phyloP scores from a whole-genome alignment of 495 filamentous ascomycete genomes.

The Aspergillus bertholletiae region DNA sequence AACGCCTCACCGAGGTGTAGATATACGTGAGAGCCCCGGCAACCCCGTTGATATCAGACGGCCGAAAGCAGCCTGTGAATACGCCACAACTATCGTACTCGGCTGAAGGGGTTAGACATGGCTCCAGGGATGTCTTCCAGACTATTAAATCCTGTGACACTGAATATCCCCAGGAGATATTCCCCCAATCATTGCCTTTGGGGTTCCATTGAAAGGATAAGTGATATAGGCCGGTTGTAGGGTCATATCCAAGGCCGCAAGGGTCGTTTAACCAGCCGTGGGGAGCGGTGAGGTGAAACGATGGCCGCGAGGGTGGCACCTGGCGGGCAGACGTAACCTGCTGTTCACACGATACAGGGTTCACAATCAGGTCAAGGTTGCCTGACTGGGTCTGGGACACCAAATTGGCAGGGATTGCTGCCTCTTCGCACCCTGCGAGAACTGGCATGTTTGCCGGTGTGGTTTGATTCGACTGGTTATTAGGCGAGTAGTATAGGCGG shows the following conservation, averaged over 20 bases:
- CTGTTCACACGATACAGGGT: not conserved
- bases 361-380: not conserved
- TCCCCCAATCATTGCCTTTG: conserved; percentile 40
- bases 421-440: not conserved
- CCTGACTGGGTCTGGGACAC: not conserved
- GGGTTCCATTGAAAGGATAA: conserved; percentile 49
- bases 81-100: conserved; percentile 49
- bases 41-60: conserved; percentile 39
- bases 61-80: conserved; percentile 49
- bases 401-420: not conserved
- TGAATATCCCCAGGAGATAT: conserved; percentile 44
- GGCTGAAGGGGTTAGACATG: conserved; percentile 31
- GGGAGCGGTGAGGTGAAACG: conserved; percentile 48
- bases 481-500: not conserved
- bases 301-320: conserved; percentile 30
- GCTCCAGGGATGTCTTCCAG: conserved; percentile 35
- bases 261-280: conserved; percentile 58
- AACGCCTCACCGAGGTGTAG: conserved; percentile 49
- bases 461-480: not conserved
- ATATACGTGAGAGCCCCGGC: conserved; percentile 40
- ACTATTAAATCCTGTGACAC: conserved; percentile 39
- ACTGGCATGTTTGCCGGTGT: not conserved
- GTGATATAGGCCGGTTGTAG: conserved; percentile 37
- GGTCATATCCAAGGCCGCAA: conserved; percentile 53
- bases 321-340: not conserved